These are phyloP conservation scores for Coemansia sp. DNA, from an alignment of 192 early-diverging fungal species.

Conservation along the genomic window DNA sequence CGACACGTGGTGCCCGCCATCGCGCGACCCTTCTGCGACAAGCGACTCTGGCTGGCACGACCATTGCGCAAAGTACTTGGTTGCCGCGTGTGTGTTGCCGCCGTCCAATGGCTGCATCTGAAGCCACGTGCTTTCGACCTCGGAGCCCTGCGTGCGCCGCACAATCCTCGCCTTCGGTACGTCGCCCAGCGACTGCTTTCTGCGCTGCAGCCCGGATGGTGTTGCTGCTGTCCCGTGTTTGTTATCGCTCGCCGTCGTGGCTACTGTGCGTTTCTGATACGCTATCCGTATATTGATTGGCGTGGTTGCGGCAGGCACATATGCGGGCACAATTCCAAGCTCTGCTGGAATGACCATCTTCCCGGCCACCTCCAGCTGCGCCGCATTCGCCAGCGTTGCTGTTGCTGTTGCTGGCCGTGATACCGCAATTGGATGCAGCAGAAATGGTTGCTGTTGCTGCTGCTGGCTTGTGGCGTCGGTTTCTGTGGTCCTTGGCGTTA, in stretches of 20 bases:
- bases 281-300: constrained; percentile 2
- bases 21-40: neutral
- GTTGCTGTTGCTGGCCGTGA: too few species aligned
- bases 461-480: neutral
- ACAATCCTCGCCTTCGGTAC: neutral
- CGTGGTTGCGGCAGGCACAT: constrained; percentile 2
- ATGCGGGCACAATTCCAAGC: constrained; percentile 29
- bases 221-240: too few species aligned
- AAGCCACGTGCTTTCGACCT: neutral
- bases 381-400: neutral
- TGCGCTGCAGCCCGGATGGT: neutral
- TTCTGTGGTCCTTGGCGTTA: neutral
- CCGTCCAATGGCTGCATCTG: neutral
- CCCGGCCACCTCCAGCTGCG: constrained; percentile 18
- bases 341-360: constrained; percentile 6
- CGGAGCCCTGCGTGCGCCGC: neutral
- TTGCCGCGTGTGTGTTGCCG: neutral
- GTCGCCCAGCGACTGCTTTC: constrained; percentile 5
- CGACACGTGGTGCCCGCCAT: constrained; percentile 9
- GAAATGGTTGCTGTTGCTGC: constrained; percentile 4
- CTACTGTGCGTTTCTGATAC: neutral
- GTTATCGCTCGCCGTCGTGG: neutral
- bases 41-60: constrained; percentile 1
- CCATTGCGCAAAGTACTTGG: constrained; percentile 6
- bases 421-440: constrained; percentile 14